phyloP scores from a whole-genome alignment of 2,329 filamentous ascomycete genomes.

The Phialophora macrospora region DNA sequence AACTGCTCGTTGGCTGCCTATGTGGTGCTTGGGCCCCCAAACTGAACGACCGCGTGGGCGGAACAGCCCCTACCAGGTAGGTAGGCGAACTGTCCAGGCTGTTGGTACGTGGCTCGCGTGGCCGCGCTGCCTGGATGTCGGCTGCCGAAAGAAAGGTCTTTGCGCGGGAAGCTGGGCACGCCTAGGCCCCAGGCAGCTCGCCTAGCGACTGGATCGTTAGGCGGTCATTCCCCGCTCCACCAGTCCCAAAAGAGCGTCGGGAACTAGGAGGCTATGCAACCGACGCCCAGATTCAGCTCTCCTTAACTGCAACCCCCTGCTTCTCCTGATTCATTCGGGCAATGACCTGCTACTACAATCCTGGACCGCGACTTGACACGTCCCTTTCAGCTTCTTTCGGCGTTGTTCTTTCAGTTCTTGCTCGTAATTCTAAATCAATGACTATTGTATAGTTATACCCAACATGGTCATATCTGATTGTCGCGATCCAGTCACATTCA shows the following conservation, averaged over 20 bases:
- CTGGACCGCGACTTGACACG: slow-evolving; percentile 1
- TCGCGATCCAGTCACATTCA: slow-evolving; percentile 4
- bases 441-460: slow-evolving; percentile 4
- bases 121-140: background rate
- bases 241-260: slow-evolving; percentile 12
- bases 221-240: background rate
- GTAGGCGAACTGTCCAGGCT: slow-evolving; percentile 2
- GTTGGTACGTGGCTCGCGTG: background rate
- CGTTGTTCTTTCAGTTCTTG: slow-evolving; percentile 3
- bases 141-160: background rate
- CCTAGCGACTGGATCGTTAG: slow-evolving; percentile 13
- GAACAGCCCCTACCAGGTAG: background rate
- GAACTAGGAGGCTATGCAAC: background rate
- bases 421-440: background rate
- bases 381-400: background rate
- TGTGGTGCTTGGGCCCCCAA: background rate
- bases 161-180: too few relatives aligned
- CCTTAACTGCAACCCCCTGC: slow-evolving; percentile 12
- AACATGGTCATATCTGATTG: slow-evolving; percentile 14
- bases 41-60: background rate
- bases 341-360: background rate
- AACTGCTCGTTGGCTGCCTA: too few relatives aligned
- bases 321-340: slow-evolving; percentile 2
- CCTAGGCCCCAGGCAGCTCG: background rate
- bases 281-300: slow-evolving; percentile 11